Conservation (phyloP, 2,329 filamentous ascomycete genomes). For the Pyrenophora graminea region DNA sequence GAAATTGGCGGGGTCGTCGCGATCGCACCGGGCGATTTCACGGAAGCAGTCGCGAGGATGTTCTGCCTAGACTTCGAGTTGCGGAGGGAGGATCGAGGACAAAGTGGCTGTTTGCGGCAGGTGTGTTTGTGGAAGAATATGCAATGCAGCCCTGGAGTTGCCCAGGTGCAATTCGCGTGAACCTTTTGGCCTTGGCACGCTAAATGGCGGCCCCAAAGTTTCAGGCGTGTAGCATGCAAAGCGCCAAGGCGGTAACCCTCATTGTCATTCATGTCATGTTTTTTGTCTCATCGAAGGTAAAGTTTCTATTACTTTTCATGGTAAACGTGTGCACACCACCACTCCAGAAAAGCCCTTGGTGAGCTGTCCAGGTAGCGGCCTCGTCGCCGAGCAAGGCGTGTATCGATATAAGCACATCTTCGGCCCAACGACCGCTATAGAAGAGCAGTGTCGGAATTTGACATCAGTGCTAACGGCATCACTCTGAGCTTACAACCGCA, state of each 20-base stretch:
- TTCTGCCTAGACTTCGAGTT: constrained; percentile 16
- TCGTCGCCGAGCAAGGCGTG: constrained; percentile 37
- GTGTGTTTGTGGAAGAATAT: constrained; percentile 32
- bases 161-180: constrained; percentile 20
- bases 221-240: constrained; percentile 13
- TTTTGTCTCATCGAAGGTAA: background rate
- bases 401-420: constrained; percentile 77
- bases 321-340: constrained; percentile 27
- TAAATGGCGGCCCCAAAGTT: constrained; percentile 14
- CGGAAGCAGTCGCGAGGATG: constrained; percentile 28
- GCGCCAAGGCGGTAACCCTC: constrained; percentile 11
- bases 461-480: constrained; percentile 84
- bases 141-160: constrained; percentile 15
- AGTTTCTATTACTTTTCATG: background rate
- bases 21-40: constrained; percentile 43
- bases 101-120: constrained; percentile 20
- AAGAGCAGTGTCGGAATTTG: constrained; percentile 92
- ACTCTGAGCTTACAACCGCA: background rate
- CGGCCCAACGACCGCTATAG: constrained; percentile 93
- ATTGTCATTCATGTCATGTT: constrained; percentile 10
- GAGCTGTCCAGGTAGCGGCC: constrained; percentile 22
- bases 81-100: constrained; percentile 17
- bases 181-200: constrained; percentile 18
- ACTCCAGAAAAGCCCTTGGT: constrained; percentile 14
- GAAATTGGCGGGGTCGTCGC: constrained; percentile 26